A percentile compares a stretch with the other conserved stretches of the same genome.
Conservation (phyloP, 139 green algal genomes). For the Pleodorina starrii region DNA sequence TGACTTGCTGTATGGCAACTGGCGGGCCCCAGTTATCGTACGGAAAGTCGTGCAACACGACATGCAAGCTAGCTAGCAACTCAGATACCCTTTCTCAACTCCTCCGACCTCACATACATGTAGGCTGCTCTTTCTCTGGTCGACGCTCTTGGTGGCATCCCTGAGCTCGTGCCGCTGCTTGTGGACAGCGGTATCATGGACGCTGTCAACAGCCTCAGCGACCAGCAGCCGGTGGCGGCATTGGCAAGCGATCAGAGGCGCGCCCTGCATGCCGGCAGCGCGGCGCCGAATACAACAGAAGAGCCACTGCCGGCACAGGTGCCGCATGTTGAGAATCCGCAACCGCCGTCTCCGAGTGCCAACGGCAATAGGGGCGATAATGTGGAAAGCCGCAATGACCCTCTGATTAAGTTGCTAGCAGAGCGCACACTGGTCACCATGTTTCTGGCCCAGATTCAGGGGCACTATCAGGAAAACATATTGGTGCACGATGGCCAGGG, state of each 20-base stretch:
- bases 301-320: too few species aligned
- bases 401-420: conserved; percentile 12
- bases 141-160: not conserved
- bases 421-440: conserved; percentile 28
- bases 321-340: too few species aligned
- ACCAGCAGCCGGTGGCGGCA: not conserved
- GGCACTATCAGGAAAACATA: too few species aligned
- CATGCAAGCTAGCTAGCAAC: too few species aligned
- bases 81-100: too few species aligned
- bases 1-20: too few species aligned
- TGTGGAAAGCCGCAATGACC: not conserved
- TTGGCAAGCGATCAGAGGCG: not conserved
- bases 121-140: not conserved
- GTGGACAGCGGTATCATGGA: conserved; percentile 10
- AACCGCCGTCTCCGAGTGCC: too few species aligned
- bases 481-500: too few species aligned
- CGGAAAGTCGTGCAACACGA: too few species aligned
- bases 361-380: not conserved
- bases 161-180: conserved; percentile 37
- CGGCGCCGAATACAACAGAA: too few species aligned
- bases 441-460: conserved; percentile 28
- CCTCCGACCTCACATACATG: not conserved
- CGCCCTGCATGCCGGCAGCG: too few species aligned
- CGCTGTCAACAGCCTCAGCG: not conserved
- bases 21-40: too few species aligned